Base-by-base conservation (phyloP, 2,329 filamentous ascomycete genomes). In the Diplodia corticola region DNA sequence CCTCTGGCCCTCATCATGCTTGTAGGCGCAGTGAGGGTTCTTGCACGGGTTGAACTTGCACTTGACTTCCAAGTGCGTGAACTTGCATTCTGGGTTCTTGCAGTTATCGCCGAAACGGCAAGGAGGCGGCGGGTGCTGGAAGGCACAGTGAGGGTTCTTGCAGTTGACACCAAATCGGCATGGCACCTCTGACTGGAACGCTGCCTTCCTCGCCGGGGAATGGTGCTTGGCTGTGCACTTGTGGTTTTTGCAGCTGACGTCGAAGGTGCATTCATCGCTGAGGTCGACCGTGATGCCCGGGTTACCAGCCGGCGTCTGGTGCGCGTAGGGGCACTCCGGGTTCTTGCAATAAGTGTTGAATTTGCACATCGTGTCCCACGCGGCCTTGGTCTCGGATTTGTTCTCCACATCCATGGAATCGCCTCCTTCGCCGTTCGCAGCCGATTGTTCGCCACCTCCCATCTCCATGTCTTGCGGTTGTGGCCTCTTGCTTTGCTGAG, bases 31-130 rank as follows among this genome's bases (percentile, higher is more conserved):
- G 71, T 83, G 86, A n/a, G 90, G 86, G 80, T 97, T 97, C 69
- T 92, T 86, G 80, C 95, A 99, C 0, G 94, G 95, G 71, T 89
- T 93, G 81, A 91, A 98, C 76, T 89, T 93, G 88, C 95, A 99
- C 77, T 90, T 86, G 55, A 89, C 91, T 77, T 89, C 88, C 71
- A 91, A 81, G 80, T 99, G 95, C 13, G 91, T 93, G 76, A 96
- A 99, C 72, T 92, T 93, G 86, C 95, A 99, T 68, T 88, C 88
- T 13, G 88, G 81, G 4, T 87, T 88, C 40, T 89, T 89, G 83
- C 95, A 99, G 75, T 94, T 92, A 55, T 90, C 91, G 30, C 95
- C 95, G 75, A 97, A 97, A 67, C 92, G 89, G 82, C 95, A 99
- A 26, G 92, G 84, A 6, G 92, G 92, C 86, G 92, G 92, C 0